Base-by-base conservation (phyloP, 495 filamentous ascomycete species). In the Penicillium verhagenii region DNA sequence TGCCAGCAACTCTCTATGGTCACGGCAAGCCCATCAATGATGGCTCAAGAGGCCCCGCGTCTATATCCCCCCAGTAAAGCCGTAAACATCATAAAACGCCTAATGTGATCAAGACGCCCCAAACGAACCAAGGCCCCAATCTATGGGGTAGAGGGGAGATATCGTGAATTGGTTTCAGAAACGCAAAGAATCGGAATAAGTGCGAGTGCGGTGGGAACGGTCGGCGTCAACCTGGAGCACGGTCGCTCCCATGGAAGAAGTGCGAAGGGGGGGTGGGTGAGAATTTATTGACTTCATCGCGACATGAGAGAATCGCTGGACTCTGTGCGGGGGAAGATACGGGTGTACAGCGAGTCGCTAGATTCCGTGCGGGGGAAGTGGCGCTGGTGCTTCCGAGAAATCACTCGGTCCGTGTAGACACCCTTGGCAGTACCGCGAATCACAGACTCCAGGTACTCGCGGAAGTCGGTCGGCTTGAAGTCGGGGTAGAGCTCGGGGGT, bases 401-500 rank as follows among this genome's bases (percentile, higher is more conserved):
- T 66, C 47, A 68, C 65, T 7, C 75, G 75, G 59, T 76, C 75
- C 25, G 66, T 69, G 61, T 78, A 78, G 16, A 78, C 63, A 42
- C 74, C 74, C 68, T 71, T 74, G 37, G 72, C 75, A 11, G 69
- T 68, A 19, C 75, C 75, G 18, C 62, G 47, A 21, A 75, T 64
- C 7, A 78, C 69, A 1, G 65, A 58, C 60, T 71, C 66, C 8
- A 77, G 70, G 53, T 76, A 78, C 44, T 73, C 69, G 52, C 65
- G 63, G 63, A 80, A 73, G 19, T 72, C 66, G 26, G 63, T 75
- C 6, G 72, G 68, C 14, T 61, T 45, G 48, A 81, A 74, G 18
- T 79, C 80, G 16, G 81, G 82, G 61, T 84, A 85, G 43, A 85
- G 59, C 44, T 84, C 80, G 55, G 77, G 76, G 19, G 75, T 72